A percentile compares a stretch with the other conserved stretches of the same genome.
These are phyloP conservation scores for Aureobasidium melanogenum DNA, from an alignment of 2,329 filamentous ascomycete genomes.

Conservation along the genomic window DNA sequence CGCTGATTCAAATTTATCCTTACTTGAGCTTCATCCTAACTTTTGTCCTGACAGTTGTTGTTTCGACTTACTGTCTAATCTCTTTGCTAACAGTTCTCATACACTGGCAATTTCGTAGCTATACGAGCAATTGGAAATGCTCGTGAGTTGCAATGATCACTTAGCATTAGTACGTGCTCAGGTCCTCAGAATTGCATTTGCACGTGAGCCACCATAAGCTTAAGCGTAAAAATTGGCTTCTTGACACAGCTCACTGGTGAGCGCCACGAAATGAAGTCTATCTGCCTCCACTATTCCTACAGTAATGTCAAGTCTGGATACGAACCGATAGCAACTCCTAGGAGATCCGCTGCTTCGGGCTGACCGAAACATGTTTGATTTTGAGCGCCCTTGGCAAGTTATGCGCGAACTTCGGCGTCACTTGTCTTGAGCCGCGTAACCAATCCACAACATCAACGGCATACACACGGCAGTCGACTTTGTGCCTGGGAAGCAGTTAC, in stretches of 20 bases:
- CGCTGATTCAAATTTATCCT: too few species aligned
- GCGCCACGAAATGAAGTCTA: not conserved
- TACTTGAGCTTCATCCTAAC: too few species aligned
- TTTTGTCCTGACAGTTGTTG: not conserved
- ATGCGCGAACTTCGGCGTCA: not conserved
- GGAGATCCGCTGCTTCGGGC: not conserved
- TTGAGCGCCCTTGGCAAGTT: not conserved
- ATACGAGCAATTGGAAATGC: too few species aligned
- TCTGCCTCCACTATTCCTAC: not conserved
- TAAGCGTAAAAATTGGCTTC: not conserved
- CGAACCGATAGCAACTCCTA: not conserved
- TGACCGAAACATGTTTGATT: not conserved
- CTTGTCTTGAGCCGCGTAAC: not conserved
- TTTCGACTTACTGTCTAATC: not conserved
- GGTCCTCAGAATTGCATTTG: not conserved
- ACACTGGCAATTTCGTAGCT: not conserved
- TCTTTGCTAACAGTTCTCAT: not conserved
- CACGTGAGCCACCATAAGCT: not conserved
- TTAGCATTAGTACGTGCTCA: not conserved
- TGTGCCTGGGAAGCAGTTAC: not conserved
- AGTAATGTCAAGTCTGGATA: not conserved
- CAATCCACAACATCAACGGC: not conserved
- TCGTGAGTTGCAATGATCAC: not conserved
- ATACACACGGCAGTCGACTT: not conserved
- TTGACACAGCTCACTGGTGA: not conserved